Conservation (phyloP, 176 grass and related monocot genomes). For the Pontederia crassipes region DNA sequence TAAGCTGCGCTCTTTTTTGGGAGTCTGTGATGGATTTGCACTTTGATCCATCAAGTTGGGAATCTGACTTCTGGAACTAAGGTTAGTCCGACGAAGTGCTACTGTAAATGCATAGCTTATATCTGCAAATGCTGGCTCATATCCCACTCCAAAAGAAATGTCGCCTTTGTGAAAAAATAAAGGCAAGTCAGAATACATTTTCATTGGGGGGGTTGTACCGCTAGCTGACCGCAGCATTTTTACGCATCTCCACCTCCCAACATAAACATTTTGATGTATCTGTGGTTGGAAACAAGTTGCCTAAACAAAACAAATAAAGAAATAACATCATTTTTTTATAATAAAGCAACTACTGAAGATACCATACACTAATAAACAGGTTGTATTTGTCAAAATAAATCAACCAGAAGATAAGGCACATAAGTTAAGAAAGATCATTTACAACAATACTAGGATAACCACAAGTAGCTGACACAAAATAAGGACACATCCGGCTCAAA, state of each 20-base stretch:
- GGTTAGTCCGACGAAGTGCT: conserved; percentile 70
- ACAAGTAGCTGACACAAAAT: too few relatives aligned
- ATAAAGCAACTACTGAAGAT: background rate
- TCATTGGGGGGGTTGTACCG: conserved; percentile 90
- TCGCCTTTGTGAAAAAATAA: conserved; percentile 92
- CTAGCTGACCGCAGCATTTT: conserved; percentile 91
- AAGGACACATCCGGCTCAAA: too few relatives aligned
- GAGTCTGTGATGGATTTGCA: conserved; percentile 17
- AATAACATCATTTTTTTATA: background rate
- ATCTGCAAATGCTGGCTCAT: conserved; percentile 96
- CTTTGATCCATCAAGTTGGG: conserved; percentile 13
- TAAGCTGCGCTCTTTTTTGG: conserved; percentile 93
- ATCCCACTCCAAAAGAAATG: conserved; percentile 96
- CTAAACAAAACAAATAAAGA: conserved; percentile 28
- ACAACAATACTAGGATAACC: too few relatives aligned
- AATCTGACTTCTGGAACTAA: conserved; percentile 54
- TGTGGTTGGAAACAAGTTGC: conserved; percentile 99
- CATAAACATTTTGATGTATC: conserved; percentile 86
- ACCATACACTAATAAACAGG: background rate
- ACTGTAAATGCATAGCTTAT: conserved; percentile 97
- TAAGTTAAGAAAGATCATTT: too few relatives aligned
- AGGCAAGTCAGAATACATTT: conserved; percentile 97
- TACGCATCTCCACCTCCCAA: conserved; percentile 93
- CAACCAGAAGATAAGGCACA: too few relatives aligned
- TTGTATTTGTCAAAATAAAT: too few relatives aligned